Percentiles rank a stretch among this genome's conserved stretches.
Evolutionary conservation across 805 yeast genomes (phyloP).

Genomic region (Saccharomycodes ludwigii): DNA sequence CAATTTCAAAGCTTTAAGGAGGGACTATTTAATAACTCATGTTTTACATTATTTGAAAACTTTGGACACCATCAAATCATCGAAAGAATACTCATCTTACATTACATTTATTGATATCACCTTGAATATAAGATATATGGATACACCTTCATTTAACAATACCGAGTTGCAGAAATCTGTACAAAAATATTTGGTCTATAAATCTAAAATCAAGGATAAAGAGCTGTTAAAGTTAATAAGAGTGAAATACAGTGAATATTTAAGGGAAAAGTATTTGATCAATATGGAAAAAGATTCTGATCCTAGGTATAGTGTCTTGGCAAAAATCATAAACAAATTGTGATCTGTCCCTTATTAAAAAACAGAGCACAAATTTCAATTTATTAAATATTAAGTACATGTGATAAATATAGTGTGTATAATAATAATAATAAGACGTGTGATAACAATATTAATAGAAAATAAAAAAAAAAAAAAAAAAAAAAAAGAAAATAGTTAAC

Average conservation of each 20-base stretch:
- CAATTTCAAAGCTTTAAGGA: conserved; percentile 54
- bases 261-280: conserved; percentile 24
- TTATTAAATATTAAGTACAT: too few species aligned
- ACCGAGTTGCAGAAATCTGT: conserved; percentile 55
- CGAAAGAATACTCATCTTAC: conserved; percentile 18
- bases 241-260: conserved; percentile 19
- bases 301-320: conserved; percentile 19
- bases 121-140: conserved; percentile 49
- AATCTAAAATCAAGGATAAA: conserved; percentile 27
- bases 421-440: not conserved
- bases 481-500: too few species aligned
- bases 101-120: conserved; percentile 42
- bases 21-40: conserved; percentile 54
- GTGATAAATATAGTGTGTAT: conserved; percentile 1
- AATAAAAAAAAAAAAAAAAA: not conserved
- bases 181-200: conserved; percentile 55
- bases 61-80: conserved; percentile 24
- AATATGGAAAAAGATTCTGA: conserved; percentile 17
- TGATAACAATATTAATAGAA: conserved; percentile 1
- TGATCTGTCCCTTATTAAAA: too few species aligned
- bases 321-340: conserved; percentile 21
- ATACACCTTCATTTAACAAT: conserved; percentile 29
- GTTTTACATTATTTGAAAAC: conserved; percentile 41
- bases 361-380: too few species aligned
- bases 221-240: conserved; percentile 25